These are phyloP conservation scores for Trebouxia gelatinosa DNA, from an alignment of 163 green algal genomes.

Conservation along the genomic window DNA sequence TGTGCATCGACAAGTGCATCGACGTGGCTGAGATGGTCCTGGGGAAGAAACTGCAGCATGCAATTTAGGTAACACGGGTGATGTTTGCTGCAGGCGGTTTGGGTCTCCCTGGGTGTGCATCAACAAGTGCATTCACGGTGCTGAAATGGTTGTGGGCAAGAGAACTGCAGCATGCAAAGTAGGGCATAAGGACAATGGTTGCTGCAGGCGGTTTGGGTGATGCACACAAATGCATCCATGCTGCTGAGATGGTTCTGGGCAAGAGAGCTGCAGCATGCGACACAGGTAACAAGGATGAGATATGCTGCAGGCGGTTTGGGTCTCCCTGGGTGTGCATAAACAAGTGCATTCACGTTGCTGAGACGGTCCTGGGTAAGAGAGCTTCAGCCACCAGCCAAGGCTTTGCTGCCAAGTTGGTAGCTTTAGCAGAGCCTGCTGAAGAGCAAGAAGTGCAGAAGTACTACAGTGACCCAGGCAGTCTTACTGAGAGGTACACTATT, in stretches of 20 bases:
- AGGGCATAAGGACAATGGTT: no score
- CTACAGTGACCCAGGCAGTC: background rate
- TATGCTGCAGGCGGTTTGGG: constrained; percentile 20
- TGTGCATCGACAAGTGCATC: no score
- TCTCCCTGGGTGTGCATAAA: constrained; percentile 16
- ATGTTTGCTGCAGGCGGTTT: background rate
- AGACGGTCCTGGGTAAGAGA: constrained; percentile 17
- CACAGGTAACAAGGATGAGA: no score
- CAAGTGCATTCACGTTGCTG: constrained; percentile 29
- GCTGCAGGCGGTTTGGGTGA: no score
- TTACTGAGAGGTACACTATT: background rate
- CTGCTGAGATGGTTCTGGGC: no score
- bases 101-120: background rate
- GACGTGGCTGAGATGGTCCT: no score
- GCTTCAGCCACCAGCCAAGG: background rate
- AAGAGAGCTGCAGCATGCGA: no score
- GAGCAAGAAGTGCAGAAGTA: constrained; percentile 29
- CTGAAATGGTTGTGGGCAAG: background rate
- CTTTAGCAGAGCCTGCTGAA: background rate
- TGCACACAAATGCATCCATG: no score
- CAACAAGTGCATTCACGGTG: background rate
- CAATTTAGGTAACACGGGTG: no score
- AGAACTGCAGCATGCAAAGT: no score
- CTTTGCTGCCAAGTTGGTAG: constrained; percentile 20
- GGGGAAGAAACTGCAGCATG: no score